These are phyloP conservation scores for Ambrosia trifida DNA, from an alignment of 129 eudicot species.

Conservation along the genomic window DNA sequence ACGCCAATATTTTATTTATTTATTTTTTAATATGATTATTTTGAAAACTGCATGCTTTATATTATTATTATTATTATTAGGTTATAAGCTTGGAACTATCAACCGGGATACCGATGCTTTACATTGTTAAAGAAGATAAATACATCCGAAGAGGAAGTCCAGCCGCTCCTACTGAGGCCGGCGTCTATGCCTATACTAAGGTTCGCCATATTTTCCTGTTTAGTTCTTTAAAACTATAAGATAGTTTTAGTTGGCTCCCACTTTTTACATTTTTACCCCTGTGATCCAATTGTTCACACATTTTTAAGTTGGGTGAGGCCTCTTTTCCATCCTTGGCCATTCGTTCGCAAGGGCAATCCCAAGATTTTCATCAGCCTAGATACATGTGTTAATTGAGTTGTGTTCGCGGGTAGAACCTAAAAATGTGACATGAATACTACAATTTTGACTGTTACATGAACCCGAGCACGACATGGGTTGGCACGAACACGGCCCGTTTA, in stretches of 20 bases:
- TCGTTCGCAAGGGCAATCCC: no score
- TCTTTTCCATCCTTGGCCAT: no score
- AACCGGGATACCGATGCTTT: conserved; percentile 96
- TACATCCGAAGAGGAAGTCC: conserved; percentile 94
- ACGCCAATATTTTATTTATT: background rate
- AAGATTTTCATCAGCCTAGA: no score
- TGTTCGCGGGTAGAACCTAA: no score
- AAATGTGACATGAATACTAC: no score
- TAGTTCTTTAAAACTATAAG: background rate
- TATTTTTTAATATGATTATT: background rate
- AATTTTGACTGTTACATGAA: no score
- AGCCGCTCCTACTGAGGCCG: conserved; percentile 83
- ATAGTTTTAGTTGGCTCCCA: background rate
- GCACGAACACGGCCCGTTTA: no score
- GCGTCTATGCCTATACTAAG: conserved; percentile 95
- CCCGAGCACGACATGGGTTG: no score
- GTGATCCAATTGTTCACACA: no score
- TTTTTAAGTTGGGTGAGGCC: no score
- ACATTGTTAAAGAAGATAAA: conserved; percentile 75
- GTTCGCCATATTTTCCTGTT: conserved; percentile 32
- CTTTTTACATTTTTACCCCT: background rate
- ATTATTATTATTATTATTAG: conserved; percentile 41
- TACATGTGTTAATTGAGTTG: no score
- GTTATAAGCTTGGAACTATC: conserved; percentile 95
- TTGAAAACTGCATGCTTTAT: background rate